phyloP scores from a whole-genome alignment of 2,329 filamentous ascomycete genomes.

The Aspergillus transmontanensis region DNA sequence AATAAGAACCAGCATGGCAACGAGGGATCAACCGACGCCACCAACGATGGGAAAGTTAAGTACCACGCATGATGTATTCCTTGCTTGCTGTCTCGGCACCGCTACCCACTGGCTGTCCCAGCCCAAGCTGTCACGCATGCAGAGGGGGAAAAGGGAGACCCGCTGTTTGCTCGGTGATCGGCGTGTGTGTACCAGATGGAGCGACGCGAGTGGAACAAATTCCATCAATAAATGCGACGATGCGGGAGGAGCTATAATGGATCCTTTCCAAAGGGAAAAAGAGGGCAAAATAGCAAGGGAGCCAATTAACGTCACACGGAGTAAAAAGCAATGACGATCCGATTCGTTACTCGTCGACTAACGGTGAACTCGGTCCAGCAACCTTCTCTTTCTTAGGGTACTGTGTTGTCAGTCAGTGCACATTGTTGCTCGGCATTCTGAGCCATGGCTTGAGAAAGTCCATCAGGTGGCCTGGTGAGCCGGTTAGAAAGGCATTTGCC shows the following conservation, averaged over 20 bases:
- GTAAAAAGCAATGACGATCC: background rate
- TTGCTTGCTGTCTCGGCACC: background rate
- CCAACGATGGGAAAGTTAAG: background rate
- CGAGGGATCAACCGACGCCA: slow-evolving; percentile 7
- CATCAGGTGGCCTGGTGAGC: background rate
- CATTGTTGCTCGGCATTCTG: background rate
- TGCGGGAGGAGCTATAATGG: background rate
- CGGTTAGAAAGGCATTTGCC: background rate
- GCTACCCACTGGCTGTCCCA: background rate
- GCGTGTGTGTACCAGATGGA: slow-evolving; percentile 6
- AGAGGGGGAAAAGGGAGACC: slow-evolving; percentile 5
- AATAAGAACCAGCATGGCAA: slow-evolving; percentile 2
- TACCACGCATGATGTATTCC: slow-evolving; percentile 3
- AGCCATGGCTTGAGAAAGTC: background rate
- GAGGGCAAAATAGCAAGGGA: background rate
- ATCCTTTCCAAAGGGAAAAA: background rate
- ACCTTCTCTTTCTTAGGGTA: background rate
- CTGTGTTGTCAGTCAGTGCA: background rate
- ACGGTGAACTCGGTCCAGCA: background rate
- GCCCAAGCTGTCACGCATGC: slow-evolving; percentile 1
- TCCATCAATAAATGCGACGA: background rate
- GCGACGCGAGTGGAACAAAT: slow-evolving; percentile 4
- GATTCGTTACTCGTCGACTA: background rate
- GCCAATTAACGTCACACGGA: background rate
- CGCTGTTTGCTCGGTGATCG: slow-evolving; percentile 1